Conservation (phyloP, 768 basidiomycete genomes). For the Crepidotus variabilis region DNA sequence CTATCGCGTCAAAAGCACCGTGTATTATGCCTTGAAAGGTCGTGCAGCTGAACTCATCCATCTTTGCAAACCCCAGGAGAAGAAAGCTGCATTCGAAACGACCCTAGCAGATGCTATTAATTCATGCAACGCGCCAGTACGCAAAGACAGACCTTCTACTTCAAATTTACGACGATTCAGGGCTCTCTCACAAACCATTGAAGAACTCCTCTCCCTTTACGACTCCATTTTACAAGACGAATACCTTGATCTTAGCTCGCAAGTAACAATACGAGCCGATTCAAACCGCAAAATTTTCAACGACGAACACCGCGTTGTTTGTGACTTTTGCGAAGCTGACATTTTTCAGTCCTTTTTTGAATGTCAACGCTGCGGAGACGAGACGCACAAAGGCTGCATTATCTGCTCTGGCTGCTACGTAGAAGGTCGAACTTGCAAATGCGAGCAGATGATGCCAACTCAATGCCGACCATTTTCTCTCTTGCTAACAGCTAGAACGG, state of each 20-base stretch:
- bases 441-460: slow-evolving; percentile 54
- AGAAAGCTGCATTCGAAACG: not conserved
- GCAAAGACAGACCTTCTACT: not conserved
- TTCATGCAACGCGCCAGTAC: not conserved
- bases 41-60: slow-evolving; percentile 23
- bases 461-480: slow-evolving; percentile 51
- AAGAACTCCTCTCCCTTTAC: slow-evolving; percentile 40
- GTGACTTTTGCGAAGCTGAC: slow-evolving; percentile 81
- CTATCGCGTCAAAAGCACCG: slow-evolving; percentile 68
- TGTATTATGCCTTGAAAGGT: slow-evolving; percentile 49
- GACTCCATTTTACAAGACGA: slow-evolving; percentile 52
- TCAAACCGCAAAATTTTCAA: slow-evolving; percentile 3
- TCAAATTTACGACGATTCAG: not conserved
- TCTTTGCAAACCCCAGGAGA: not conserved
- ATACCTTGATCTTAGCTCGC: slow-evolving; percentile 17
- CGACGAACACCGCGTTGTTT: slow-evolving; percentile 34
- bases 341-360: slow-evolving; percentile 82
- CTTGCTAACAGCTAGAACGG: slow-evolving; percentile 29
- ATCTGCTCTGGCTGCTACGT: slow-evolving; percentile 72
- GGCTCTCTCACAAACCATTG: slow-evolving; percentile 21
- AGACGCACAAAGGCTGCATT: slow-evolving; percentile 39
- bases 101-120: slow-evolving; percentile 4
- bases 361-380: slow-evolving; percentile 31
- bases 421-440: slow-evolving; percentile 73
- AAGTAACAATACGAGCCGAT: slow-evolving; percentile 3